Conservation (phyloP, 768 basidiomycete species). For the Kwoniella sp. region DNA sequence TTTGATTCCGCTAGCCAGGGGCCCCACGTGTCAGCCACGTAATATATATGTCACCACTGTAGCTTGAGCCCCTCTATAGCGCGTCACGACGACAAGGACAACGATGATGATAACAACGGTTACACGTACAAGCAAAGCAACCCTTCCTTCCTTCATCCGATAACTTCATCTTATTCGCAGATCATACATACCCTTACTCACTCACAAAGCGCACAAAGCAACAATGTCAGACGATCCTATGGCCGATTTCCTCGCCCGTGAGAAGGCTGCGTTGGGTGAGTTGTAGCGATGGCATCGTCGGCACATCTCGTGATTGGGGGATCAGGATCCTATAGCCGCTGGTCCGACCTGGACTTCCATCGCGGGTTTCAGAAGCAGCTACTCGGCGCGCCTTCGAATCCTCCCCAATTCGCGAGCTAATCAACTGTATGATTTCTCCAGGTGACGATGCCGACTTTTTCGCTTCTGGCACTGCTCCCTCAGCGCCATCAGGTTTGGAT, state of each 20-base stretch:
- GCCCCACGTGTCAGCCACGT: conserved; percentile 4
- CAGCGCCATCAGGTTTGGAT: conserved; percentile 42
- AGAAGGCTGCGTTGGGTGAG: conserved; percentile 53
- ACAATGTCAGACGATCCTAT: conserved; percentile 53
- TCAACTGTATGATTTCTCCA: conserved; percentile 8
- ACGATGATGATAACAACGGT: conserved; percentile 6
- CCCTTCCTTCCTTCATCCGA: not conserved
- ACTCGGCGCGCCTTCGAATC: too few species aligned
- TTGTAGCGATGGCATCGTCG: too few species aligned
- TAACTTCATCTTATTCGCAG: not conserved
- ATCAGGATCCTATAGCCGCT: too few species aligned
- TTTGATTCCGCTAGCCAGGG: not conserved
- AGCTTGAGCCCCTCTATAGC: not conserved
- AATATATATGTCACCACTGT: not conserved
- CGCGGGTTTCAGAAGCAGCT: too few species aligned
- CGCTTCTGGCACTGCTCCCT: conserved; percentile 42
- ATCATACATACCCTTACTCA: not conserved
- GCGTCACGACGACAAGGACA: not conserved
- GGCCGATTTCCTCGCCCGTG: conserved; percentile 55
- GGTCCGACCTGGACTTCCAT: too few species aligned
- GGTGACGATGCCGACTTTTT: conserved; percentile 56
- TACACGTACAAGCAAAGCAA: not conserved
- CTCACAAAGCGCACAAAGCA: not conserved
- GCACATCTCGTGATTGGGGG: too few species aligned
- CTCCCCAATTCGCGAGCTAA: too few species aligned